phyloP scores from a whole-genome alignment of 2,329 filamentous ascomycete species.

The Ophiostoma montium region DNA sequence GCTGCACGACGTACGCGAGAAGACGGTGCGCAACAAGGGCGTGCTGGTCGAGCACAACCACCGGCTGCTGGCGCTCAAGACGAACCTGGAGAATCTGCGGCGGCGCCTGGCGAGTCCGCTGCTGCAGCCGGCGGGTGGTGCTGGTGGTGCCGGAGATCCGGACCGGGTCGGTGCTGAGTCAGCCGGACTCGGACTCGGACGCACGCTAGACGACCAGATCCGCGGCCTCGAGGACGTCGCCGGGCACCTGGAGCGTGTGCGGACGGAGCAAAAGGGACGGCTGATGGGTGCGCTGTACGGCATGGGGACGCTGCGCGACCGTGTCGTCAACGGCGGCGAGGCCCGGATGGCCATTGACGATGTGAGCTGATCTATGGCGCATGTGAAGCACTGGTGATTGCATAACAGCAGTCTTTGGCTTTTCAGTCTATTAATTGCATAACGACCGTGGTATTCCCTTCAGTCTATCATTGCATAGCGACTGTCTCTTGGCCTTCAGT shows the following conservation, averaged over 20 bases:
- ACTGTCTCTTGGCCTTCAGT: no score
- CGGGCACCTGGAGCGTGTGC: constrained; percentile 58
- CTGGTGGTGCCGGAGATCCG: no score
- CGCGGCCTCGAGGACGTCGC: constrained; percentile 68
- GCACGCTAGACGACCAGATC: constrained; percentile 77
- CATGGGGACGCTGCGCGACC: constrained; percentile 16
- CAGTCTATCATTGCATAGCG: no score
- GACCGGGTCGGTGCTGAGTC: background rate
- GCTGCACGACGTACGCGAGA: constrained; percentile 62
- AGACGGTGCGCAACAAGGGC: constrained; percentile 76
- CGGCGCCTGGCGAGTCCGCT: constrained; percentile 74
- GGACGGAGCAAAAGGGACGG: constrained; percentile 69
- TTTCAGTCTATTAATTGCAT: no score
- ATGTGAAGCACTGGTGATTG: no score
- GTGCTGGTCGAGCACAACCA: constrained; percentile 78
- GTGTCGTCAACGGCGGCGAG: background rate
- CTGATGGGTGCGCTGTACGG: constrained; percentile 70
- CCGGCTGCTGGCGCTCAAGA: constrained; percentile 68
- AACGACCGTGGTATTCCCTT: no score
- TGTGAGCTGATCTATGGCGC: background rate
- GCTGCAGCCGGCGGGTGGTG: constrained; percentile 38
- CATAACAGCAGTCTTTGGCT: no score
- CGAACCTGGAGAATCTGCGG: constrained; percentile 72
- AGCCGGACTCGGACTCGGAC: no score
- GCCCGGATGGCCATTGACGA: background rate